Conservation (phyloP, 1,284 basidiomycete species). For the Sporisorium reilianum region DNA sequence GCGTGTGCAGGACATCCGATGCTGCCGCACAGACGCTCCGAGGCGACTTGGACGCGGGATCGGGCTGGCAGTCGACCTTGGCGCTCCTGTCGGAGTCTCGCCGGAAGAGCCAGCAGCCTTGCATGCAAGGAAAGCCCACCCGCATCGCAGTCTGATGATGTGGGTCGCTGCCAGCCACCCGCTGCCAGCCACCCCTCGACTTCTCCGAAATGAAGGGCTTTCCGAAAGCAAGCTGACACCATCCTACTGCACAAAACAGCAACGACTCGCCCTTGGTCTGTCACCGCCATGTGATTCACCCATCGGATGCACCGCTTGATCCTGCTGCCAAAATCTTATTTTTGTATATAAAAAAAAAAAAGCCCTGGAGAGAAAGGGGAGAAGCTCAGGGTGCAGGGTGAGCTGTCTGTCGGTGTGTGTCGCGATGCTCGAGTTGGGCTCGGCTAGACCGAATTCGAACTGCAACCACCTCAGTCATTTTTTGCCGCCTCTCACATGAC, state of each 20-base stretch:
- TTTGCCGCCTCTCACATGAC: background rate
- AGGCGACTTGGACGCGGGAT: too few species aligned
- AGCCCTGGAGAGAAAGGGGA: background rate
- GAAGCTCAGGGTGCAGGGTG: background rate
- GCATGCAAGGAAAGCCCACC: background rate
- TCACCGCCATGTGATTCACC: conserved; percentile 3
- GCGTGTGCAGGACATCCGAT: too few species aligned
- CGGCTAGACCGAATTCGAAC: conserved; percentile 8
- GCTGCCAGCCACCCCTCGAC: too few species aligned
- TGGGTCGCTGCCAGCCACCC: too few species aligned
- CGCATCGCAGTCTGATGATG: too few species aligned
- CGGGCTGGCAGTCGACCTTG: background rate
- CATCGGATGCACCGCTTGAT: conserved; percentile 7
- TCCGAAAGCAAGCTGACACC: too few species aligned
- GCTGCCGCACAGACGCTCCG: too few species aligned
- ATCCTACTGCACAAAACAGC: background rate
- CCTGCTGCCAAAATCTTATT: conserved; percentile 2
- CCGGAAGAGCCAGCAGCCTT: background rate
- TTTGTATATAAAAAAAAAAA: background rate
- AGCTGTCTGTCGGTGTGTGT: conserved; percentile 2
- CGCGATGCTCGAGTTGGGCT: conserved; percentile 10
- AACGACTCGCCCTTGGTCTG: background rate
- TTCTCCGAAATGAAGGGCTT: too few species aligned
- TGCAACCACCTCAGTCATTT: background rate
- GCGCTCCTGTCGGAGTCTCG: background rate